These are phyloP conservation scores for Polygonum aviculare DNA, from an alignment of 148 eudicot species.

Conservation along the genomic window DNA sequence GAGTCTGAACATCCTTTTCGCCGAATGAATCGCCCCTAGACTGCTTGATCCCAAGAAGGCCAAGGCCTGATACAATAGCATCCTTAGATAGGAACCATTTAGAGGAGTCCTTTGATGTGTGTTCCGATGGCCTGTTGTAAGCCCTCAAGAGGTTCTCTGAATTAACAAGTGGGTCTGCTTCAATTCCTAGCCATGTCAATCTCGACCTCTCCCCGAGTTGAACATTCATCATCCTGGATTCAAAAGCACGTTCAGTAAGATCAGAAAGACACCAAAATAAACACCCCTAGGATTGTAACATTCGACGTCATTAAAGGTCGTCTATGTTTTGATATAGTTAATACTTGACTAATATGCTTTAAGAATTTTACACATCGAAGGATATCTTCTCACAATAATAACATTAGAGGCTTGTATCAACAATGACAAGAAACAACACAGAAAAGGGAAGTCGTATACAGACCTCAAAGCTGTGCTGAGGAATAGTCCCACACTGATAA, in stretches of 20 bases:
- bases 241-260: background rate
- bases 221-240: slow-evolving; percentile 62
- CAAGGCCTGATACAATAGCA: slow-evolving; percentile 68
- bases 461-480: slow-evolving; percentile 84
- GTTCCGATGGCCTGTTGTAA: slow-evolving; percentile 56
- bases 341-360: no score
- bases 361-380: no score
- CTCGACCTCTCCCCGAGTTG: slow-evolving; percentile 84
- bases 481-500: slow-evolving; percentile 62
- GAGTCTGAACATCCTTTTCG: slow-evolving; percentile 45
- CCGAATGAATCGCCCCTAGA: slow-evolving; percentile 29
- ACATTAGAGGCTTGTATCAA: background rate
- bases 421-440: background rate
- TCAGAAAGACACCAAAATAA: background rate
- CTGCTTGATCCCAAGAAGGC: slow-evolving; percentile 71
- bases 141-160: slow-evolving; percentile 61
- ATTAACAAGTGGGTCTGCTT: slow-evolving; percentile 77
- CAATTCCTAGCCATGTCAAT: slow-evolving; percentile 81
- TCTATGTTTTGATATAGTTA: no score
- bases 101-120: slow-evolving; percentile 41
- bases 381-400: no score
- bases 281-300: background rate
- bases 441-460: background rate
- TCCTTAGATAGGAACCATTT: slow-evolving; percentile 82
- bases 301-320: background rate